Base-by-base conservation (phyloP, 1,284 basidiomycete genomes). In the Volvariella surrecta region DNA sequence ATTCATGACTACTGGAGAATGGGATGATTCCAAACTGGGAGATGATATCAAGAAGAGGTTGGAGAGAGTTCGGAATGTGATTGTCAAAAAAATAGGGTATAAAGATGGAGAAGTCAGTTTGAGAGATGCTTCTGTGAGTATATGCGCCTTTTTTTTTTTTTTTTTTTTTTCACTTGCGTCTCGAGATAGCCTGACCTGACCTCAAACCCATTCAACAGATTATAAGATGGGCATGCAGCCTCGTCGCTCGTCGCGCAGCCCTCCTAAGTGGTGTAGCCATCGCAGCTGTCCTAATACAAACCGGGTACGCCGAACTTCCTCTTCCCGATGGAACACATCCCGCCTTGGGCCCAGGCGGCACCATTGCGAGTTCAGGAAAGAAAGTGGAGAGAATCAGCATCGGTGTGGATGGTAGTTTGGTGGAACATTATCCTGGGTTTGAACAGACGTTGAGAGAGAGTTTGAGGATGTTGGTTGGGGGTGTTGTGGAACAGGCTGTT, bases 371-470 rank as follows among this genome's bases (percentile, higher is more conserved):
- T 45, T 51, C 17, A 56, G 66, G 43, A 58, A 58, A 50, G 71
- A 70, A 15, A 68, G 72, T 41, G 13, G 68, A 73, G 47, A 68
- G 66, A 47, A 77, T 90, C 44, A 71, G 78, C 37, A 78, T 96
- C 37, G 93, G 94, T 42, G 79, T 96, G 3, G 93, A 97, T 56
- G 93, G 93, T 58, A 92, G 89, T 62, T 71, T 99, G 54, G 84
- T 92, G 50, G 88, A 97, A 61, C 86, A 88, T 58, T 91, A 95
- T 60, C 94, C 91, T 4, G 73, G 78, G 59, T 99, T 90, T 62
- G 79, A 92, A 56, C 66, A 73, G 7, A 75, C 74, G 10, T 68
- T 97, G 49, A 74, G 88, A 22, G 76, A 80, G 38, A 84, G 90
- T 0, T 62, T 99, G 40, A 67, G 75, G n/a, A 62, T 68, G 1